Base-by-base conservation (phyloP, 2,329 filamentous ascomycete genomes). In the Colletotrichum navitas region DNA sequence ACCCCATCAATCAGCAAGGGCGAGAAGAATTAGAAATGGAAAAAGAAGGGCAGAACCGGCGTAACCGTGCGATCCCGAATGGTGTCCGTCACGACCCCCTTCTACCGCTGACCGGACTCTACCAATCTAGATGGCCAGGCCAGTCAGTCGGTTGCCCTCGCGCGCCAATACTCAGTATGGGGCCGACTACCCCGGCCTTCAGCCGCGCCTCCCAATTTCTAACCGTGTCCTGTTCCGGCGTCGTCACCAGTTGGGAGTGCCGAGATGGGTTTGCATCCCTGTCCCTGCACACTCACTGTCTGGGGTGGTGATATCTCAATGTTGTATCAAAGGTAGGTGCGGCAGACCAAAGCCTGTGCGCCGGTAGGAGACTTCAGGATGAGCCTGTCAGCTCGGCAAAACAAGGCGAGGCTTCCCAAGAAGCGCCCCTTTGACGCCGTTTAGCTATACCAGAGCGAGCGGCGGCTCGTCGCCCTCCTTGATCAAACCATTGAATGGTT, bases 291-390 rank as follows among this genome's bases (percentile, higher is more conserved):
- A 62, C 49, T 55, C 66, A 62, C 70, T 62, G 45, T 39, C 29
- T 62, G 71, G 55, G 36, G 64, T 54, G 54, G 64, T 54, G 54
- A 63, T 68, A 62, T 64, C 32, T 56, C 64, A 49, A 26, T 62
- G 24, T 47, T 64, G 54, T 24, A 56, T 24, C 54, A 39, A 34
- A 39, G 54, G n/a, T 24, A 39, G 36, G 21, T 56, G 71, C 72
- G 62, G 63, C 68, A 65, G 63, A 52, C 39, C 54, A 59, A 54
- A 64, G 71, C 71, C 68, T 72, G 71, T 72, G 71, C 71, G 68
- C 58, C n/a, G 47, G 55, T 54, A 29, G 51, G 54, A 59, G 32
- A 70, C 60, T 65, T 72, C 14, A 29, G 66, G 66, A 36, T 47
- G 41, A 49, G 61, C 66, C 49, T 71, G 66, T 65, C 70, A 66